phyloP scores from a whole-genome alignment of 495 filamentous ascomycete genomes.

The Penicillium riverlandense region DNA sequence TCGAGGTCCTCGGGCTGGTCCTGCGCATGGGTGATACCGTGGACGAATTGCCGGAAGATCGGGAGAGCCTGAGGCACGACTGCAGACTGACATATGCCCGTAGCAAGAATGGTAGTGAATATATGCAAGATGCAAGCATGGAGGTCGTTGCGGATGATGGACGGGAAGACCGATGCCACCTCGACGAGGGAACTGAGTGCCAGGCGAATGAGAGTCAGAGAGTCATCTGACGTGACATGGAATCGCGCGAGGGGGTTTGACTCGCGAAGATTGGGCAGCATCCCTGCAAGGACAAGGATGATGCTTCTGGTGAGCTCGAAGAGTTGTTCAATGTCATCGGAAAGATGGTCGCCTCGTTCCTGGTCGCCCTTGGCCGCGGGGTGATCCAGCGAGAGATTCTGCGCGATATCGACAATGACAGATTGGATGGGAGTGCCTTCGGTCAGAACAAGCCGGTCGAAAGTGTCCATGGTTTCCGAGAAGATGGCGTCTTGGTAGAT shows the following conservation, averaged over 20 bases:
- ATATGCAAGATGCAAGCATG: conserved; percentile 97
- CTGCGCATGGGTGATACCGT: conserved; percentile 51
- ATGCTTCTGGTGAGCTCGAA: conserved; percentile 96
- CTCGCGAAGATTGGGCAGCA: conserved; percentile 82
- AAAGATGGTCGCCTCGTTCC: conserved; percentile 64
- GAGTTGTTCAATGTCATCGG: conserved; percentile 95
- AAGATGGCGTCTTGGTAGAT: conserved; percentile 96
- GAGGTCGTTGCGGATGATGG: conserved; percentile 92
- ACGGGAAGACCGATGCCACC: conserved; percentile 88
- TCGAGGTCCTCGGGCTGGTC: conserved; percentile 24
- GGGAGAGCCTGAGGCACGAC: conserved; percentile 88
- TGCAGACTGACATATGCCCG: conserved; percentile 73
- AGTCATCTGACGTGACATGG: conserved; percentile 62
- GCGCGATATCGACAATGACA: conserved; percentile 86
- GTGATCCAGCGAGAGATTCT: conserved; percentile 82
- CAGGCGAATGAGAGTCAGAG: conserved; percentile 67
- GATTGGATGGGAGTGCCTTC: conserved; percentile 84
- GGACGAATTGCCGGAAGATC: conserved; percentile 85
- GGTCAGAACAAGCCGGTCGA: conserved; percentile 88
- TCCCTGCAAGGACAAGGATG: conserved; percentile 78
- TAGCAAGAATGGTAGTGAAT: conserved; percentile 86
- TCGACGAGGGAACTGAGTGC: conserved; percentile 85
- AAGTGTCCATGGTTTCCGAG: conserved; percentile 91
- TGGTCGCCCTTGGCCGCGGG: conserved; percentile 74
- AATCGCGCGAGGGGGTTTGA: conserved; percentile 60